These are phyloP conservation scores for Fusarium anguioides DNA, from an alignment of 2,329 filamentous ascomycete species.

Conservation along the genomic window DNA sequence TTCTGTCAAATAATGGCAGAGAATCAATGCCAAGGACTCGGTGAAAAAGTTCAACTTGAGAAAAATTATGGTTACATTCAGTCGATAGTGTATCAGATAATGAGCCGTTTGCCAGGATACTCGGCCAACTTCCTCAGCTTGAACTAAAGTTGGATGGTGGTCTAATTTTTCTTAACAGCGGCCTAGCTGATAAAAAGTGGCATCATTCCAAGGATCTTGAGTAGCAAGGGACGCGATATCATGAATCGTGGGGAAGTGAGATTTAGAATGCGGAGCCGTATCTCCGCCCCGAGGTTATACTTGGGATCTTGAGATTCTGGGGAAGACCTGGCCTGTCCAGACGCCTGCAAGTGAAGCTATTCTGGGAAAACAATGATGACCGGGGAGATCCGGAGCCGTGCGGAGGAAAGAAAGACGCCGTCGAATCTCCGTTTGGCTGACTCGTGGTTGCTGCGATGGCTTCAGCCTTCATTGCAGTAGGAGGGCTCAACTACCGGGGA, in stretches of 20 bases:
- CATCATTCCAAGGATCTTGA: slow-evolving; percentile 14
- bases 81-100: not conserved
- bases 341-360: not conserved
- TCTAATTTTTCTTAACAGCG: not conserved
- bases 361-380: not conserved
- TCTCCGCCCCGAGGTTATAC: not conserved
- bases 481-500: not conserved
- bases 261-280: slow-evolving; percentile 19
- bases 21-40: not conserved
- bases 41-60: not conserved
- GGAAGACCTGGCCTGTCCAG: not conserved
- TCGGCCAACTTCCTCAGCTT: slow-evolving; percentile 18
- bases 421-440: slow-evolving; percentile 11
- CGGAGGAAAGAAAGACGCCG: not conserved
- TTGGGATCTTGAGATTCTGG: not conserved
- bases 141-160: not conserved
- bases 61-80: slow-evolving; percentile 6
- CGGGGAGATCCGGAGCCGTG: not conserved
- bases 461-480: not conserved
- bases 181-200: not conserved
- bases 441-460: not conserved
- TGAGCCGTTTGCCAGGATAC: not conserved
- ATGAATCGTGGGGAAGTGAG: slow-evolving; percentile 6
- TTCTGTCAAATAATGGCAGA: not conserved
- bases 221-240: not conserved